These are phyloP conservation scores for Penicillium paradoxum DNA, from an alignment of 495 filamentous ascomycete genomes.

Conservation along the genomic window DNA sequence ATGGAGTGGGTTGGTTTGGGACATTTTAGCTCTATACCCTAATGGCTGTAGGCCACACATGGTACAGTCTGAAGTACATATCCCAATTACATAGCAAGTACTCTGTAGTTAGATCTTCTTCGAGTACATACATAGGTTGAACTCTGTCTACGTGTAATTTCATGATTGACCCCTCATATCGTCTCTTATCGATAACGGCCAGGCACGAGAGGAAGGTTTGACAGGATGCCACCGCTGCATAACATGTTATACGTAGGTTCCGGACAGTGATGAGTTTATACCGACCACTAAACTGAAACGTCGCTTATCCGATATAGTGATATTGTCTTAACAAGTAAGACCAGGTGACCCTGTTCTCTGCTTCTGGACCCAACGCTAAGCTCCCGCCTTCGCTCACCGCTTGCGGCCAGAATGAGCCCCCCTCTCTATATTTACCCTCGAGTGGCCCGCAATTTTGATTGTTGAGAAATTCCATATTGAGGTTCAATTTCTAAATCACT, in stretches of 20 bases:
- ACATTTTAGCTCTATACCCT: not conserved
- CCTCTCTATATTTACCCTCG: conserved; percentile 17
- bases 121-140: not conserved
- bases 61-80: not conserved
- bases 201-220: not conserved
- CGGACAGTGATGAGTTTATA: not conserved
- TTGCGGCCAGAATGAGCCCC: conserved; percentile 30
- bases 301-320: not conserved
- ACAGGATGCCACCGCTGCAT: not conserved
- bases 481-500: not conserved
- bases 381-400: conserved; percentile 26
- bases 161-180: not conserved
- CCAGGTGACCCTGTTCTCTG: conserved; percentile 14
- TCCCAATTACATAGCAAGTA: not conserved
- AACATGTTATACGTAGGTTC: not conserved
- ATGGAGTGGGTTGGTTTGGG: not conserved
- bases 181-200: conserved; percentile 20
- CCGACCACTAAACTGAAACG: not conserved
- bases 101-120: not conserved
- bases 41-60: not conserved
- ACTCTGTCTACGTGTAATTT: not conserved
- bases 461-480: not conserved
- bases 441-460: conserved; percentile 5
- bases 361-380: conserved; percentile 14
- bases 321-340: not conserved